phyloP scores from a whole-genome alignment of 192 early-diverging fungal genomes.

The Coemansia aciculifera region DNA sequence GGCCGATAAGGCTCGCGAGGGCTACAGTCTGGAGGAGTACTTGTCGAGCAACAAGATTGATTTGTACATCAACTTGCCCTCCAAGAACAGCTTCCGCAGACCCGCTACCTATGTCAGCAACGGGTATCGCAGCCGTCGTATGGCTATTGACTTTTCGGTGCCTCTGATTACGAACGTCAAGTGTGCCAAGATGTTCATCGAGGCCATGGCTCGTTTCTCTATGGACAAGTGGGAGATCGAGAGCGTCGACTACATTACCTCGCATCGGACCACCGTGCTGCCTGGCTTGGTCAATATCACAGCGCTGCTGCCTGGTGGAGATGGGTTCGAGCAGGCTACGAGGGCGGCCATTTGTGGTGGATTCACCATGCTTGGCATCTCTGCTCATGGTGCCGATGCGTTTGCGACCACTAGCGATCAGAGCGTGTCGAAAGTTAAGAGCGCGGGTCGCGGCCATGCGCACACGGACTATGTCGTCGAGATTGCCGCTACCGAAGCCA shows the following conservation, averaged over 20 bases:
- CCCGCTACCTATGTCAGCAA: slow-evolving; percentile 93
- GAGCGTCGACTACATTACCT: slow-evolving; percentile 88
- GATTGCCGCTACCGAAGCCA: slow-evolving; percentile 69
- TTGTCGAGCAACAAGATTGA: slow-evolving; percentile 96
- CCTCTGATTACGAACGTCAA: slow-evolving; percentile 99
- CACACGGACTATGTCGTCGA: slow-evolving; percentile 75
- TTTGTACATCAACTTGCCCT: slow-evolving; percentile 98
- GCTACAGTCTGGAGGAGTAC: slow-evolving; percentile 93
- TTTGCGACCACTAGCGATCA: slow-evolving; percentile 32
- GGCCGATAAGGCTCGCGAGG: slow-evolving; percentile 63
- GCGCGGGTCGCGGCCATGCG: slow-evolving; percentile 58
- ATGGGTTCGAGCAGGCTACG: slow-evolving; percentile 61
- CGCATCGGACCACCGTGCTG: slow-evolving; percentile 76
- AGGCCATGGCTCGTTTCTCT: slow-evolving; percentile 80
- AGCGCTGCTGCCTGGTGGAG: slow-evolving; percentile 53
- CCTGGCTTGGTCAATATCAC: slow-evolving; percentile 89
- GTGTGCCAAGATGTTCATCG: slow-evolving; percentile 97
- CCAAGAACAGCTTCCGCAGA: slow-evolving; percentile 93
- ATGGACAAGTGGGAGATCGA: slow-evolving; percentile 68
- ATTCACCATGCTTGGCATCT: slow-evolving; percentile 76
- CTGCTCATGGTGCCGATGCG: slow-evolving; percentile 54
- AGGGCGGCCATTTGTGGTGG: slow-evolving; percentile 81
- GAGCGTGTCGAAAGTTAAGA: slow-evolving; percentile 53
- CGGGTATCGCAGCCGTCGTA: slow-evolving; percentile 92
- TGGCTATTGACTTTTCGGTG: slow-evolving; percentile 97